Evolutionary conservation across 805 yeast species (phyloP).

Genomic region (Candida germanica): DNA sequence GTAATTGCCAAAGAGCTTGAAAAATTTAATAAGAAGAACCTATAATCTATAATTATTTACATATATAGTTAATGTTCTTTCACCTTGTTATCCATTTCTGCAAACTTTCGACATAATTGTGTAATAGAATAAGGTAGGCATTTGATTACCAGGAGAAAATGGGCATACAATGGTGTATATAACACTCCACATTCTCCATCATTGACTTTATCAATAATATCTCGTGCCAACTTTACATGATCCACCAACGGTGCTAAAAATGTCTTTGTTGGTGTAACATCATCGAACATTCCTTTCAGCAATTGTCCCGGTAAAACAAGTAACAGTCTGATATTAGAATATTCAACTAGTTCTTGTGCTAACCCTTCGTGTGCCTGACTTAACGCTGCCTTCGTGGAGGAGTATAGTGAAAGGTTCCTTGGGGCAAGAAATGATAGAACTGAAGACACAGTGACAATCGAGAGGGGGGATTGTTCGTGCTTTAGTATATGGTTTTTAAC

Average conservation of each 20-base stretch:
- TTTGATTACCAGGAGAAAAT: slow-evolving; percentile 41
- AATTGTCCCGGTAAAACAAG: slow-evolving; percentile 52
- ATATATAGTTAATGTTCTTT: slow-evolving; percentile 1
- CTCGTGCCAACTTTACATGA: slow-evolving; percentile 32
- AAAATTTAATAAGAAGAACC: slow-evolving; percentile 14
- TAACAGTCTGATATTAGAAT: slow-evolving; percentile 28
- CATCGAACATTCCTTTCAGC: slow-evolving; percentile 46
- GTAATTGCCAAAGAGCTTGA: slow-evolving; percentile 18
- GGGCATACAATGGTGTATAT: slow-evolving; percentile 46
- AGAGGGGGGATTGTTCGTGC: slow-evolving; percentile 1
- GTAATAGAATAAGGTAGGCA: slow-evolving; percentile 41
- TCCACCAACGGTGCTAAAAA: slow-evolving; percentile 51
- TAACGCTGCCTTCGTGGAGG: slow-evolving; percentile 48
- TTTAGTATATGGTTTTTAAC: slow-evolving; percentile 15
- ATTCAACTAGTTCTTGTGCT: slow-evolving; percentile 31
- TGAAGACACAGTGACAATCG: slow-evolving; percentile 44
- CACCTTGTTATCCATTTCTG: slow-evolving; percentile 38
- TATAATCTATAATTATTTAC: slow-evolving; percentile 2
- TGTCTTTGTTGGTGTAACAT: slow-evolving; percentile 36
- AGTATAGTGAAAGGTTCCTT: slow-evolving; percentile 42
- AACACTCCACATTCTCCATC: slow-evolving; percentile 42
- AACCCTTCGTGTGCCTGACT: slow-evolving; percentile 45
- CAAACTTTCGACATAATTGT: slow-evolving; percentile 29
- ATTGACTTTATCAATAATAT: slow-evolving; percentile 29
- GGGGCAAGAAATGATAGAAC: slow-evolving; percentile 51